A percentile compares a stretch with the other conserved stretches of the same genome.
Evolutionary conservation across 192 early-diverging fungal species (phyloP).

Genomic region (Backusella tuberculispora): DNA sequence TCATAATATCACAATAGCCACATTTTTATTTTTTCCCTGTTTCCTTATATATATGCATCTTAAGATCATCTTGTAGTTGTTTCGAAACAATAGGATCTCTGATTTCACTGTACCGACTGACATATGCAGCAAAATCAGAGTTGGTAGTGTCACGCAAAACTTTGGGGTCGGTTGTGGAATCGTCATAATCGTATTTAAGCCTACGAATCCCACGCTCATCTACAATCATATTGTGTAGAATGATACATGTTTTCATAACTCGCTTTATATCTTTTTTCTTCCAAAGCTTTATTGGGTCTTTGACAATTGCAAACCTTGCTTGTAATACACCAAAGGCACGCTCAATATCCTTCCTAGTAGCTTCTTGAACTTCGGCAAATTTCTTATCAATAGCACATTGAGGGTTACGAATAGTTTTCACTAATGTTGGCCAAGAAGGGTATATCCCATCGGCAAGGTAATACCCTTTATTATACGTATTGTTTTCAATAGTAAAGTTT

Average conservation of each 20-base stretch:
- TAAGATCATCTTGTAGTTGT: neutral
- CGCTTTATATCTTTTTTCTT: neutral
- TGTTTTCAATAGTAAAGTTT: neutral
- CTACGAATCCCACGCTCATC: neutral
- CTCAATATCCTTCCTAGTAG: neutral
- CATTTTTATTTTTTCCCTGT: too few species aligned
- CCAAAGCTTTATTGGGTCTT: neutral
- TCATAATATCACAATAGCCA: slow-evolving; percentile 81
- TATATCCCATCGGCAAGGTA: neutral
- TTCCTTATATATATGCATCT: neutral
- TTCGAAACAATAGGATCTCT: neutral
- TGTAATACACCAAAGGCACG: neutral
- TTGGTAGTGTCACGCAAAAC: neutral
- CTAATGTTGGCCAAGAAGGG: neutral
- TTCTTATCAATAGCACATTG: neutral
- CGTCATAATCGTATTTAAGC: neutral
- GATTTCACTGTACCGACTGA: neutral
- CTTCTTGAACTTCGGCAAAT: neutral
- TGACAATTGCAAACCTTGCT: neutral
- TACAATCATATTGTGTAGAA: slow-evolving; percentile 7
- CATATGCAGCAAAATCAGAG: neutral
- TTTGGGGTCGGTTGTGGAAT: neutral
- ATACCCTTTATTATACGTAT: neutral
- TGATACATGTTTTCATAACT: neutral
- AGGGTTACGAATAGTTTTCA: neutral